A percentile compares a stretch with the other conserved stretches of the same genome.
phyloP scores from a whole-genome alignment of 2,329 filamentous ascomycete genomes.

The Pseudogymnoascus sp. region DNA sequence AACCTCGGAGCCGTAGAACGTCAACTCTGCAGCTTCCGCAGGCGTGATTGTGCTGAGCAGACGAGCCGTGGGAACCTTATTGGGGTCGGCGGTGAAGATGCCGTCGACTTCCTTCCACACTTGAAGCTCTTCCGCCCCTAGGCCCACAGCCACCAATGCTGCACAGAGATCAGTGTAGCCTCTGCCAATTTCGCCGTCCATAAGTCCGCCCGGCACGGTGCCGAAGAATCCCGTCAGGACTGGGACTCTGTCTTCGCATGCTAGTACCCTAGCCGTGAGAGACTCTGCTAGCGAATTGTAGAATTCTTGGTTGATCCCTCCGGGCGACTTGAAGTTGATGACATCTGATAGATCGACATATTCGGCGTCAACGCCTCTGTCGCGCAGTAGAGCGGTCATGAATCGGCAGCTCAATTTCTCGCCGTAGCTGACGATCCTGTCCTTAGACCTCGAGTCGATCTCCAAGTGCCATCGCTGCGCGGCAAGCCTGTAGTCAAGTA shows the following conservation, averaged over 20 bases:
- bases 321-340: slow-evolving; percentile 54
- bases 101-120: slow-evolving; percentile 99
- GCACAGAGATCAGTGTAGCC: slow-evolving; percentile 97
- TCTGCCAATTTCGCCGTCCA: slow-evolving; percentile 81
- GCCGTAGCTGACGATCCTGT: slow-evolving; percentile 86
- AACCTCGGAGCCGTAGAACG: slow-evolving; percentile 89
- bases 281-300: slow-evolving; percentile 56
- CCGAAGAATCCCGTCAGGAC: slow-evolving; percentile 94
- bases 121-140: slow-evolving; percentile 82
- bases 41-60: slow-evolving; percentile 86
- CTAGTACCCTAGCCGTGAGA: slow-evolving; percentile 55
- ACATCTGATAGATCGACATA: slow-evolving; percentile 85
- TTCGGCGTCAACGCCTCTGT: slow-evolving; percentile 72
- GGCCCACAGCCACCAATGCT: slow-evolving; percentile 79
- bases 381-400: slow-evolving; percentile 76
- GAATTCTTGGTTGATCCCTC: slow-evolving; percentile 57
- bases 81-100: slow-evolving; percentile 76
- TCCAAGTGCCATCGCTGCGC: slow-evolving; percentile 61
- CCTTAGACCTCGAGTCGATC: slow-evolving; percentile 69
- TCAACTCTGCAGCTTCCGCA: slow-evolving; percentile 89
- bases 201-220: slow-evolving; percentile 78
- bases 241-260: slow-evolving; percentile 60
- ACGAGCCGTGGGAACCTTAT: slow-evolving; percentile 85
- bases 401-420: slow-evolving; percentile 93
- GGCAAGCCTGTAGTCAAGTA: slow-evolving; percentile 63